phyloP scores from a whole-genome alignment of 2,329 filamentous ascomycete species.

The Raffaelea deltoideospora region DNA sequence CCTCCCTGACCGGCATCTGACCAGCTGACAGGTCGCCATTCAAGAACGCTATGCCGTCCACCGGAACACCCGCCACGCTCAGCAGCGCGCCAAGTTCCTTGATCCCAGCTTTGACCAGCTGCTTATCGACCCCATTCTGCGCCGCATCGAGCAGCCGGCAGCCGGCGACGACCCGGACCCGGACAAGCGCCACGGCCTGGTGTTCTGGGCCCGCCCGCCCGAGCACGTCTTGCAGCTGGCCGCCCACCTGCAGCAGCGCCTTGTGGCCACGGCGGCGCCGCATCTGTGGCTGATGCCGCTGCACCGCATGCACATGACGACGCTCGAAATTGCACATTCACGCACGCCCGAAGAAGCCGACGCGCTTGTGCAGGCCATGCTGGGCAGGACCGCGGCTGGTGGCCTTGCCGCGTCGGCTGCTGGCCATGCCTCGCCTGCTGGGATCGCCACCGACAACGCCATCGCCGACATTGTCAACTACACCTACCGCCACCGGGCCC shows the following conservation, averaged over 20 bases:
- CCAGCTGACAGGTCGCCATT: conserved; percentile 38
- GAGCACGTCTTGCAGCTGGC: conserved; percentile 54
- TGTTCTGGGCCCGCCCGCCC: conserved; percentile 79
- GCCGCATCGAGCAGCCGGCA: conserved; percentile 51
- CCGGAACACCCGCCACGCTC: conserved; percentile 56
- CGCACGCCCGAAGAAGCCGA: conserved; percentile 55
- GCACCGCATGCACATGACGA: conserved; percentile 68
- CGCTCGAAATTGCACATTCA: conserved; percentile 72
- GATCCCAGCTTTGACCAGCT: conserved; percentile 52
- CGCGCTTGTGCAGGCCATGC: conserved; percentile 40
- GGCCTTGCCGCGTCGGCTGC: background rate
- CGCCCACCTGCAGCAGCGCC: conserved; percentile 55
- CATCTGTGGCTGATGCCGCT: conserved; percentile 78
- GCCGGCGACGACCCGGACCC: conserved; percentile 50
- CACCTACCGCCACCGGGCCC: conserved; percentile 46
- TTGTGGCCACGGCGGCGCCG: conserved; percentile 48
- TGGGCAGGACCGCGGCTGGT: background rate
- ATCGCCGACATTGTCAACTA: conserved; percentile 47
- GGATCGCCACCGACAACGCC: conserved; percentile 17
- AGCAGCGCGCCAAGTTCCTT: conserved; percentile 63
- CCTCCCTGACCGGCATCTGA: background rate
- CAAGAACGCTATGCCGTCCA: conserved; percentile 61
- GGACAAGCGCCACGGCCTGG: conserved; percentile 68
- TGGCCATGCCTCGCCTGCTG: background rate
- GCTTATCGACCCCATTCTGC: conserved; percentile 60